These are phyloP conservation scores for Nitzschia palea DNA, from an alignment of 108 stramenopile species.

Conservation along the genomic window DNA sequence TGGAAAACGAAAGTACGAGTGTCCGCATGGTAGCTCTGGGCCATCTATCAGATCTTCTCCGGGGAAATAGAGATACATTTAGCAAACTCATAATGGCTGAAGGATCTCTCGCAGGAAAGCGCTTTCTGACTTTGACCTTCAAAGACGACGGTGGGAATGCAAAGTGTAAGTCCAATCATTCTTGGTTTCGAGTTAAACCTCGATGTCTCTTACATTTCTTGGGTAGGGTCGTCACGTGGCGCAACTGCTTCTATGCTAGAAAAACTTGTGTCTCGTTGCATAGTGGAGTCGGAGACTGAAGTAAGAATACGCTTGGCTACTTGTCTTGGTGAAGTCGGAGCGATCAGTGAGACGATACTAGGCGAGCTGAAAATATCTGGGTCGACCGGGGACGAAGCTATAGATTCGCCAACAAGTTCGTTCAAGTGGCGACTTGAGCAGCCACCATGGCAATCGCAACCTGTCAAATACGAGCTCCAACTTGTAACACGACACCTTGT, in stretches of 20 bases:
- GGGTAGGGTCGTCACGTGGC: slow-evolving; percentile 31
- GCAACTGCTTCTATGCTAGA: slow-evolving; percentile 62
- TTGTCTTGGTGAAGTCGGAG: slow-evolving; percentile 85
- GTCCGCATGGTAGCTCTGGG: slow-evolving; percentile 68
- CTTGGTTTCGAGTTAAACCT: neutral
- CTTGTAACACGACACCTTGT: slow-evolving; percentile 79
- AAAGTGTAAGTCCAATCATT: slow-evolving; percentile 2
- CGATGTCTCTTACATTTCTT: neutral
- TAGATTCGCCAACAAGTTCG: slow-evolving; percentile 26
- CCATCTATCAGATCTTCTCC: slow-evolving; percentile 69
- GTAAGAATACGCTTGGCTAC: slow-evolving; percentile 58
- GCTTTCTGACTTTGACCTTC: slow-evolving; percentile 63
- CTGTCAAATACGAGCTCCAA: slow-evolving; percentile 60
- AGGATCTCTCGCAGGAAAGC: slow-evolving; percentile 46
- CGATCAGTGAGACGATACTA: slow-evolving; percentile 67
- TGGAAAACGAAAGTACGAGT: slow-evolving; percentile 70
- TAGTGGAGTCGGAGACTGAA: slow-evolving; percentile 57
- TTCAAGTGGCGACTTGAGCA: slow-evolving; percentile 62
- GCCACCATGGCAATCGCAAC: slow-evolving; percentile 80
- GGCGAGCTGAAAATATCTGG: slow-evolving; percentile 37
- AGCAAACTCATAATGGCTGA: slow-evolving; percentile 64
- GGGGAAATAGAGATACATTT: slow-evolving; percentile 69
- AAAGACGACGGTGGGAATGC: neutral
- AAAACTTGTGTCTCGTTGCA: slow-evolving; percentile 63
- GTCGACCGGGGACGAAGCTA: slow-evolving; percentile 15